Conservation (phyloP, 2,329 filamentous ascomycete species). For the Trichoderma koningii region DNA sequence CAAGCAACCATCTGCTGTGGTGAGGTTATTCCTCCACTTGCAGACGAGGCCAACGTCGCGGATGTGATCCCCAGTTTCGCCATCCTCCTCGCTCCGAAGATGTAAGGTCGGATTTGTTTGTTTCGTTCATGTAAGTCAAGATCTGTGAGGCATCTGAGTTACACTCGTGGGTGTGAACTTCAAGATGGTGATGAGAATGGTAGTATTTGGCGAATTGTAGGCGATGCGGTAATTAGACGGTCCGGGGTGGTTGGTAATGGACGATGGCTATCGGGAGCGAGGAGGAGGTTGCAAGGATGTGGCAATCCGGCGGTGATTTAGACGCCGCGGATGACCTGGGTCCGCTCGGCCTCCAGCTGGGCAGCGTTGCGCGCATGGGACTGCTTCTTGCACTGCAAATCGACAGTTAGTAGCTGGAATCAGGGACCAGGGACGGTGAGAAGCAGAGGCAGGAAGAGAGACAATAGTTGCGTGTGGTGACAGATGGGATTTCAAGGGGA, state of each 20-base stretch:
- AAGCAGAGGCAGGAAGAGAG: no score
- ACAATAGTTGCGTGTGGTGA: neutral
- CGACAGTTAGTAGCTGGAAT: neutral
- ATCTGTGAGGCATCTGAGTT: constrained; percentile 14
- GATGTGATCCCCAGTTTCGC: neutral
- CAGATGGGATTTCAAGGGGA: neutral
- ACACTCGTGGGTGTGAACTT: neutral
- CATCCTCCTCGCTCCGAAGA: neutral
- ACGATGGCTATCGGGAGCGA: constrained; percentile 1
- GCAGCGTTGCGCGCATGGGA: constrained; percentile 92
- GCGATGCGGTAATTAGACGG: constrained; percentile 15
- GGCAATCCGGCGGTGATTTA: constrained; percentile 45
- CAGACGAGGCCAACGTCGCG: neutral
- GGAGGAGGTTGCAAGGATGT: constrained; percentile 14
- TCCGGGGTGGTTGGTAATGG: neutral
- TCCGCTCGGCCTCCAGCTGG: constrained; percentile 89
- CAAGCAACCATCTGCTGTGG: neutral
- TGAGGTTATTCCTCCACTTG: neutral
- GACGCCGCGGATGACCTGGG: constrained; percentile 89
- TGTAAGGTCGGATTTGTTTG: neutral
- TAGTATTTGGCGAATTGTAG: neutral
- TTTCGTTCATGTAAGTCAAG: constrained; percentile 30
- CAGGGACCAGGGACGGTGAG: no score
- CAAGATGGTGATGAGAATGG: constrained; percentile 10
- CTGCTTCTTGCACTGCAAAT: constrained; percentile 83